These are phyloP conservation scores for Diaporthe vexans DNA, from an alignment of 2,329 filamentous ascomycete species.

Conservation along the genomic window DNA sequence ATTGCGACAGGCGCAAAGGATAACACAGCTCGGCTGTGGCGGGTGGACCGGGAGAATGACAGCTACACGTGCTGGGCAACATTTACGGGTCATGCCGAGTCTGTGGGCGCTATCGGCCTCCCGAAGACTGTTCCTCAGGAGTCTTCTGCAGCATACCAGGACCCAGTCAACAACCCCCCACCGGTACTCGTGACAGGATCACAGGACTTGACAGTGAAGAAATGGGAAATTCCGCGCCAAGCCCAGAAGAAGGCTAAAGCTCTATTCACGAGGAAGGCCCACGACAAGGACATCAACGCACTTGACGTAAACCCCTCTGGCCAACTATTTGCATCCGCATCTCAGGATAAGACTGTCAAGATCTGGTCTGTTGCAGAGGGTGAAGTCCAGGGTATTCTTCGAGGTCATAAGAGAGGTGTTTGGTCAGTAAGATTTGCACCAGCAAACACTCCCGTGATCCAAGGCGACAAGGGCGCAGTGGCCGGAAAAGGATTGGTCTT, in stretches of 20 bases:
- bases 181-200: conserved; percentile 91
- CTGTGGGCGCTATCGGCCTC: conserved; percentile 88
- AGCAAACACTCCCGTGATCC: conserved; percentile 78
- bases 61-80: conserved; percentile 68
- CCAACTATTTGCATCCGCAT: conserved; percentile 93
- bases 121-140: conserved; percentile 78
- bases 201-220: conserved; percentile 95
- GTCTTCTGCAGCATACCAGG: conserved; percentile 77
- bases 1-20: conserved; percentile 96
- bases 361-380: conserved; percentile 94
- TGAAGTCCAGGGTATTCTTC: conserved; percentile 89
- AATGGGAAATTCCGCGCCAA: conserved; percentile 83
- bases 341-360: conserved; percentile 96
- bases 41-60: conserved; percentile 80
- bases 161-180: conserved; percentile 85
- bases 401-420: conserved; percentile 93
- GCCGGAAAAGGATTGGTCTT: conserved; percentile 86
- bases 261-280: conserved; percentile 90
- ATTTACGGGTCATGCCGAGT: conserved; percentile 94
- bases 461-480: conserved; percentile 78
- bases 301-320: conserved; percentile 83
- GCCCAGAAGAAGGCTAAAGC: conserved; percentile 73
- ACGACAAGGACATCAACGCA: conserved; percentile 99
- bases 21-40: conserved; percentile 93
- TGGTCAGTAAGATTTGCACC: conserved; percentile 96